Base-by-base conservation (phyloP, 371 early-diverging fungal genomes). In the Rhizomucor miehei region DNA sequence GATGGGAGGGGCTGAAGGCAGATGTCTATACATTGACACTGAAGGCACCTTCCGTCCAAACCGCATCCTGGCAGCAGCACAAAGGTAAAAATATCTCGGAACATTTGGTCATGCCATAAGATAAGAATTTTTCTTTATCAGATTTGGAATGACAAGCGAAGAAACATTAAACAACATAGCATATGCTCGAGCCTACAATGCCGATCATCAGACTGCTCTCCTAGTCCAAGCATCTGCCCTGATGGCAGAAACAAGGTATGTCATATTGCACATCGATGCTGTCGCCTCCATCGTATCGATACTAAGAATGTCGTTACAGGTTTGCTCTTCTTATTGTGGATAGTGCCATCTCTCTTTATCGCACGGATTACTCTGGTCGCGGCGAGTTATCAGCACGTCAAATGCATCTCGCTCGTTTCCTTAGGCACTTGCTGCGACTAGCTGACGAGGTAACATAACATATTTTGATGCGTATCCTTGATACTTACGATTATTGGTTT, bases 21-120 rank as follows among this genome's bases (percentile, higher is more conserved):
- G 94, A 70, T 95, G 95, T 60, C 65, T 99, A 58, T 99, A 95
- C 67, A 97, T 99, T 57, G 99, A 99, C 70, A 99, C 99, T 0
- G 99, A 99, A 75, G 95, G 96, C 24, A 99, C 99, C 0, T 99
- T 99, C 75, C 86, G 99, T 48, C 93, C 99, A 0, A 94, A 90
- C 62, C 81, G 99, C 41, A 71, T 97, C 14, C 67, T 94, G 6
- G 80, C 96, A 3, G 89, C 95, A 43, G 94, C 99, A 16, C 89
- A 95, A 69, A 77, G 96, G 75, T 68, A 52, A 52, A 17, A 3
- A 17, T 5, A 5, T 23, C 5, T 3, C 44, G 8, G 8, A 8
- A 11, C 16, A 14, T 48, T 6, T 13, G 23, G 25, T 35, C 34
- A 5, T 13, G 6, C 8, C 24, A 1, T 14, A 54, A 46, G 20